Conservation (phyloP, 1,139 yeast species). For the Suhomyces terraborum region DNA sequence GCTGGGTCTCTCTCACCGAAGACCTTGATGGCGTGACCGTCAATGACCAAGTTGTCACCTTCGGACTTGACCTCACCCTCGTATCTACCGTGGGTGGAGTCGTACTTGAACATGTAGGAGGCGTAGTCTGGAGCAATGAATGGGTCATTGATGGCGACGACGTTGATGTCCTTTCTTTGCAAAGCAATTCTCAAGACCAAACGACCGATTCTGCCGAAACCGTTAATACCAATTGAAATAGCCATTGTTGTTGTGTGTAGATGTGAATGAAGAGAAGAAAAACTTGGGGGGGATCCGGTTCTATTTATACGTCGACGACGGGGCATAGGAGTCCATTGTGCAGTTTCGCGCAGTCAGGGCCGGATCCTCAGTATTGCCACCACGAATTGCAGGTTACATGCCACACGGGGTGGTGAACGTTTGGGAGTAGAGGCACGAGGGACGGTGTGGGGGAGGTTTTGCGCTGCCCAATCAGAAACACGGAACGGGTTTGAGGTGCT, state of each 20-base stretch:
- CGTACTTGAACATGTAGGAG: constrained; percentile 87
- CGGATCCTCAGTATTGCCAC: not conserved
- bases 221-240: constrained; percentile 71
- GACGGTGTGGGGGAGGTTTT: not conserved
- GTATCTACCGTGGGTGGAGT: constrained; percentile 82
- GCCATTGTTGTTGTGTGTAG: constrained; percentile 20
- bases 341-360: constrained; percentile 3
- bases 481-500: too few species aligned
- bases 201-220: constrained; percentile 90
- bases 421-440: not conserved
- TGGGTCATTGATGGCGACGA: constrained; percentile 83
- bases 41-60: constrained; percentile 60
- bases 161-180: constrained; percentile 67
- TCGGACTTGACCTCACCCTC: constrained; percentile 64
- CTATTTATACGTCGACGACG: constrained; percentile 15
- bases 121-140: constrained; percentile 83
- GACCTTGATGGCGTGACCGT: constrained; percentile 68
- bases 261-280: constrained; percentile 8
- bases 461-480: not conserved
- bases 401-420: not conserved
- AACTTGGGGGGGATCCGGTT: constrained; percentile 8
- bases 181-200: constrained; percentile 81
- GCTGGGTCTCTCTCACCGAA: constrained; percentile 81
- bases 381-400: not conserved
- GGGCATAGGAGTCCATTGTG: constrained; percentile 7